Evolutionary conservation across 495 filamentous ascomycete genomes (phyloP).

Genomic region (Penicillium turbatum): DNA sequence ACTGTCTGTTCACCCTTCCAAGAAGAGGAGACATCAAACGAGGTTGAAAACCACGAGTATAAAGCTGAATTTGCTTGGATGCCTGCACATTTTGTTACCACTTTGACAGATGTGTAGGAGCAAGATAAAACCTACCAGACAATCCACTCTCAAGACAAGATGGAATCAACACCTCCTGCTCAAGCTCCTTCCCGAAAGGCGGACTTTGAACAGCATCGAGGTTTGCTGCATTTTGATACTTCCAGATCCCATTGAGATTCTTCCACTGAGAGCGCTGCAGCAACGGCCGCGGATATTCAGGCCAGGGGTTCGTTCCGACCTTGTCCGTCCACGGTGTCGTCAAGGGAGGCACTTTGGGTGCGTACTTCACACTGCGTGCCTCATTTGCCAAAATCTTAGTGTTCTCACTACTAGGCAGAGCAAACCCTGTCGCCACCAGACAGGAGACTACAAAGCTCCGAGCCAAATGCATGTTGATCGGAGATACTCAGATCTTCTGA

Average conservation of each 20-base stretch:
- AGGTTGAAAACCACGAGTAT: slow-evolving; percentile 59
- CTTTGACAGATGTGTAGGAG: background rate
- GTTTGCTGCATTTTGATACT: slow-evolving; percentile 47
- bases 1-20: slow-evolving; percentile 47
- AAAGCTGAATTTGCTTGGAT: slow-evolving; percentile 45
- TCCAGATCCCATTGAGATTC: slow-evolving; percentile 64
- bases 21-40: slow-evolving; percentile 47
- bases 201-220: slow-evolving; percentile 38
- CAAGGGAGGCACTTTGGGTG: slow-evolving; percentile 41
- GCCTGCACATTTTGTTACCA: slow-evolving; percentile 35
- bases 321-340: slow-evolving; percentile 60
- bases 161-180: slow-evolving; percentile 53
- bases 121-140: slow-evolving; percentile 34
- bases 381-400: slow-evolving; percentile 3
- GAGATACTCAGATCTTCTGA: background rate
- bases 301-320: slow-evolving; percentile 61
- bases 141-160: slow-evolving; percentile 60
- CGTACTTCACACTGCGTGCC: slow-evolving; percentile 21
- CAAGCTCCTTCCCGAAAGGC: slow-evolving; percentile 38
- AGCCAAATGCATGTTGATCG: slow-evolving; percentile 16
- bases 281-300: slow-evolving; percentile 62
- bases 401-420: slow-evolving; percentile 9
- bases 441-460: slow-evolving; percentile 12
- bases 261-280: slow-evolving; percentile 55
- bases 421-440: slow-evolving; percentile 14